These are phyloP conservation scores for Purshia tridentata DNA, from an alignment of 306 rosid species.

Conservation along the genomic window DNA sequence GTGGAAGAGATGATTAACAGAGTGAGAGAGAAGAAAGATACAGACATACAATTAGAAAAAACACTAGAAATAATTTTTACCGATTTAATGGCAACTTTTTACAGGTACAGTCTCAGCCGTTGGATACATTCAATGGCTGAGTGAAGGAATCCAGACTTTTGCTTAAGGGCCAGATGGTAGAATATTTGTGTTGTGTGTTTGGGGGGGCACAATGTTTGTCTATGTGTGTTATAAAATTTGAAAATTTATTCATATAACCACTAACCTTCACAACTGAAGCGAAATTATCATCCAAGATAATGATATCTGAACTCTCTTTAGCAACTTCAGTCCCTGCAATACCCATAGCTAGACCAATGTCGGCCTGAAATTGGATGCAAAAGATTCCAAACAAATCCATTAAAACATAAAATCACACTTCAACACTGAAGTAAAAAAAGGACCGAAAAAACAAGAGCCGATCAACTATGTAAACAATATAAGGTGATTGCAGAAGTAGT, in stretches of 20 bases:
- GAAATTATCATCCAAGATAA: constrained; percentile 92
- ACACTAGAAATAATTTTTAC: too few species aligned
- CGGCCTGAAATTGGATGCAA: constrained; percentile 58
- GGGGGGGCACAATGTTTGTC: too few species aligned
- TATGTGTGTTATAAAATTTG: too few species aligned
- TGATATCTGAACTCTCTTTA: constrained; percentile 89
- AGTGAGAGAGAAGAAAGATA: too few species aligned
- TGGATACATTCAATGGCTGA: too few species aligned
- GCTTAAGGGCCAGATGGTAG: too few species aligned
- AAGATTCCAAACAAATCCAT: constrained; percentile 14
- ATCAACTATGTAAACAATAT: background rate
- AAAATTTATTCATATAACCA: background rate
- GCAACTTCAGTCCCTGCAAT: constrained; percentile 95
- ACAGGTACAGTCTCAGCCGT: too few species aligned
- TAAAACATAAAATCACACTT: background rate
- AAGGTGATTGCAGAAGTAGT: background rate
- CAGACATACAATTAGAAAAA: too few species aligned
- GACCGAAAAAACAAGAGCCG: background rate
- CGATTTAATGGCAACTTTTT: too few species aligned
- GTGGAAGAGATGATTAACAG: too few species aligned
- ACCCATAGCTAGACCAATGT: constrained; percentile 99
- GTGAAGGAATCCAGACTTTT: too few species aligned
- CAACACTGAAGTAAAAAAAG: background rate
- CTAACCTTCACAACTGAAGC: constrained; percentile 92
- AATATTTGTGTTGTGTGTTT: too few species aligned